phyloP scores from a whole-genome alignment of 495 filamentous ascomycete genomes.

The Parmelia sp. region DNA sequence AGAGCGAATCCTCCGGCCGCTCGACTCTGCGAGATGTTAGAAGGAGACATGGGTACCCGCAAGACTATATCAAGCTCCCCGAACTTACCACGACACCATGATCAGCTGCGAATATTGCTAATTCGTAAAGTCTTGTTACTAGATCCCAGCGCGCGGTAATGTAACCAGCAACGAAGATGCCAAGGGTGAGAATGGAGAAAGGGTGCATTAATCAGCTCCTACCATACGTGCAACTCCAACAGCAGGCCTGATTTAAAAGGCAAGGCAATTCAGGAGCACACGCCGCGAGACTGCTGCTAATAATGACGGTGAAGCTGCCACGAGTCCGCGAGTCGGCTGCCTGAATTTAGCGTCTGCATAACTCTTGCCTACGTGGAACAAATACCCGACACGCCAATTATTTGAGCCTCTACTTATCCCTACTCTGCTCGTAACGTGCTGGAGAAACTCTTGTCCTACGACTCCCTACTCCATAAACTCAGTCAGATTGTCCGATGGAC shows the following conservation, averaged over 20 bases:
- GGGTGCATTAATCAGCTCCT: constrained; percentile 76
- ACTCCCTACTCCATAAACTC: no score
- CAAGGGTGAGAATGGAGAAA: constrained; percentile 86
- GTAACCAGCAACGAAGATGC: constrained; percentile 98
- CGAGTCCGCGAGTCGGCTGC: no score
- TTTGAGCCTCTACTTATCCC: no score
- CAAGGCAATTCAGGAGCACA: not conserved
- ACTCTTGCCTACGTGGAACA: no score
- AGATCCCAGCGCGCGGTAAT: constrained; percentile 98
- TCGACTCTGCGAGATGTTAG: constrained; percentile 44
- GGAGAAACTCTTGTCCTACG: no score
- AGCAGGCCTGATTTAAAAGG: not conserved
- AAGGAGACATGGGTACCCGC: not conserved
- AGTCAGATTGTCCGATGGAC: no score
- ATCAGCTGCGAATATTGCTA: constrained; percentile 95
- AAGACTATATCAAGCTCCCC: not conserved
- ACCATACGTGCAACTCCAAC: not conserved
- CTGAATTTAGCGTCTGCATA: no score
- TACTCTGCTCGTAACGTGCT: no score
- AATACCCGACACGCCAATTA: no score
- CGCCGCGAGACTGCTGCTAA: constrained; percentile 2
- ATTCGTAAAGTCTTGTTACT: constrained; percentile 88
- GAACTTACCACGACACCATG: constrained; percentile 92
- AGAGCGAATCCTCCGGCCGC: constrained; percentile 68
- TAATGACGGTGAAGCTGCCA: not conserved